These are phyloP conservation scores for Anisodus acutangulus DNA, from an alignment of 257 asterid species.

Conservation along the genomic window DNA sequence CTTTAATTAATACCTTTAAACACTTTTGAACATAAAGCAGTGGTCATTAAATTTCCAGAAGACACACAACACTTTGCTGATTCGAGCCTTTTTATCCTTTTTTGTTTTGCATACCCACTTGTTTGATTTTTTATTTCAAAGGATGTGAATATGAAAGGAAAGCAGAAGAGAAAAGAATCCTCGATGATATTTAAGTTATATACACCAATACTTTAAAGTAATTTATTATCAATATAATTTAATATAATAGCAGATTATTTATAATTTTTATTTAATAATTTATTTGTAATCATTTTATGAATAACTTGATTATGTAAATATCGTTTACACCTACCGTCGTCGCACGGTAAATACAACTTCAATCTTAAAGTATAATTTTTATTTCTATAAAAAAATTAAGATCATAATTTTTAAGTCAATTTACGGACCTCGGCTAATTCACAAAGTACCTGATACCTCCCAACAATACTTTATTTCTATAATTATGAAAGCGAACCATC, in stretches of 20 bases:
- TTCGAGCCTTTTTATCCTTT: neutral
- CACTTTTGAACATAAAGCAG: slow-evolving; percentile 17
- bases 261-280: neutral
- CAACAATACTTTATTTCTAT: neutral
- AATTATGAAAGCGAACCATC: neutral
- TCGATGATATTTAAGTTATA: neutral
- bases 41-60: neutral
- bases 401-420: no score
- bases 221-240: neutral
- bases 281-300: neutral
- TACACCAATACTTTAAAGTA: neutral
- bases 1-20: neutral
- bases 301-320: neutral
- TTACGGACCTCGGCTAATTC: no score
- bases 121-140: neutral
- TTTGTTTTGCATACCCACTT: slow-evolving; percentile 1
- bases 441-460: no score
- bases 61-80: neutral
- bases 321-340: neutral
- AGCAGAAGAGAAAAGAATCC: neutral
- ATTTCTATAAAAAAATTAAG: no score
- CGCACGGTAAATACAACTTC: neutral
- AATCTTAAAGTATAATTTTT: no score
- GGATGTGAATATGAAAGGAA: neutral
- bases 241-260: neutral